A percentile compares a stretch with the other conserved stretches of the same genome.
These are phyloP conservation scores for Silybum marianum DNA, from an alignment of 129 eudicot genomes.

Conservation along the genomic window DNA sequence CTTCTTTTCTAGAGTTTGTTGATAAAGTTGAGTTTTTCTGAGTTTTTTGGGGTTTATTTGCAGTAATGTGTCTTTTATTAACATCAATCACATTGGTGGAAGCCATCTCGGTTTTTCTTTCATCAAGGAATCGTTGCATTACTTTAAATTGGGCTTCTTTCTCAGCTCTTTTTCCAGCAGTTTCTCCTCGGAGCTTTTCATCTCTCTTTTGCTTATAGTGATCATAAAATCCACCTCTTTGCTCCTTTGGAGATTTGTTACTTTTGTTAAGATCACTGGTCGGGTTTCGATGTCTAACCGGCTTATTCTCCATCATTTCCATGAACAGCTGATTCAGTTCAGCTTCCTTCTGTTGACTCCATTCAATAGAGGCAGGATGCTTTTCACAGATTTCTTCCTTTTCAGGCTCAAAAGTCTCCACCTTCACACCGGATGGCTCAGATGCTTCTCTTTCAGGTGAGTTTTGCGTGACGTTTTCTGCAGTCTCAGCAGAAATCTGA, in stretches of 20 bases:
- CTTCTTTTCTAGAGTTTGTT: slow-evolving; percentile 50
- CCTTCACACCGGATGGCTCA: slow-evolving; percentile 26
- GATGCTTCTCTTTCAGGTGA: slow-evolving; percentile 30
- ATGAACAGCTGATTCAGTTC: slow-evolving; percentile 74
- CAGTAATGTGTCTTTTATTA: slow-evolving; percentile 27
- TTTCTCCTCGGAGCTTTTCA: slow-evolving; percentile 58
- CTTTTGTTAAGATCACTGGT: slow-evolving; percentile 33
- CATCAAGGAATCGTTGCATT: slow-evolving; percentile 43
- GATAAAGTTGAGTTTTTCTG: slow-evolving; percentile 34
- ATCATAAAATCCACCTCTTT: slow-evolving; percentile 59
- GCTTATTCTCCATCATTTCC: slow-evolving; percentile 76
- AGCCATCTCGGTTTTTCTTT: slow-evolving; percentile 51
- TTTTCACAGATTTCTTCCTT: slow-evolving; percentile 53
- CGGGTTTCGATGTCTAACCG: slow-evolving; percentile 33
- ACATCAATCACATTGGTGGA: slow-evolving; percentile 37
- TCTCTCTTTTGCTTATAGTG: slow-evolving; percentile 63
- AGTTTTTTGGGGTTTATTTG: slow-evolving; percentile 43
- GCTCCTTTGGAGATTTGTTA: slow-evolving; percentile 38
- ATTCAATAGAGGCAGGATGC: slow-evolving; percentile 66
- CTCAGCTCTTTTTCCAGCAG: slow-evolving; percentile 53
- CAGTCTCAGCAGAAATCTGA: slow-evolving; percentile 30
- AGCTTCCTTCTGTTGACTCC: slow-evolving; percentile 88
- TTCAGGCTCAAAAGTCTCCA: slow-evolving; percentile 31
- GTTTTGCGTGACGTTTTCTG: slow-evolving; percentile 31
- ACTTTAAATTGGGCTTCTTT: slow-evolving; percentile 51